These are phyloP conservation scores for Thelonectria discophora DNA, from an alignment of 2,329 filamentous ascomycete species.

Conservation along the genomic window DNA sequence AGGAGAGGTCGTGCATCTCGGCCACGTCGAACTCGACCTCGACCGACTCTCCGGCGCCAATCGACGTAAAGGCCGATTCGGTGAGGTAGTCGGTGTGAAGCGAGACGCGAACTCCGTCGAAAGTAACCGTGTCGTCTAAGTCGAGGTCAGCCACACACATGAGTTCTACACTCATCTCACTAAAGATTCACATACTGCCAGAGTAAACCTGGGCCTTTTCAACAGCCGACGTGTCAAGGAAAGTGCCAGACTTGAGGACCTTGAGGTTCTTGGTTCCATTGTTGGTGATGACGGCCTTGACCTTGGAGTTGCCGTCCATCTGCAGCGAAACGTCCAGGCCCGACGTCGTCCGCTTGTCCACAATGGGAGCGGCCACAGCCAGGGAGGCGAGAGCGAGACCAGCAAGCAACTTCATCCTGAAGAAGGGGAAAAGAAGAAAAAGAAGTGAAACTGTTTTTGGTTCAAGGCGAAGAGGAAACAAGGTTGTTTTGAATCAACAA, in stretches of 20 bases:
- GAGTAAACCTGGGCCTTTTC: conserved; percentile 63
- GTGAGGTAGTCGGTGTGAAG: conserved; percentile 55
- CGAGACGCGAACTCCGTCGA: conserved; percentile 63
- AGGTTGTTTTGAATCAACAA: not conserved
- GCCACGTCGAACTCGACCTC: conserved; percentile 64
- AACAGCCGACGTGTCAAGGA: conserved; percentile 61
- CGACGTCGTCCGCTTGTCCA: conserved; percentile 47
- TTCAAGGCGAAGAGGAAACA: conserved; percentile 1
- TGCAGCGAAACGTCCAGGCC: conserved; percentile 57
- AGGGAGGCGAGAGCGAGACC: conserved; percentile 40
- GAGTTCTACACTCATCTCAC: not conserved
- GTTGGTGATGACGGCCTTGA: conserved; percentile 64
- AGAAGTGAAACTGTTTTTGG: conserved; percentile 20
- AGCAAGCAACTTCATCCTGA: conserved; percentile 42
- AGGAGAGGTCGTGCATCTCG: conserved; percentile 61
- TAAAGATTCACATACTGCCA: conserved; percentile 45
- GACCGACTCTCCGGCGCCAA: conserved; percentile 59
- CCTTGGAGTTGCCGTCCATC: conserved; percentile 59
- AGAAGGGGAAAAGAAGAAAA: conserved; percentile 27
- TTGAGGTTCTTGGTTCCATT: conserved; percentile 59
- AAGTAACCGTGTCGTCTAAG: conserved; percentile 53
- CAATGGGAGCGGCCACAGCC: conserved; percentile 37
- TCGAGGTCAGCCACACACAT: not conserved
- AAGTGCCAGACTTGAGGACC: conserved; percentile 62
- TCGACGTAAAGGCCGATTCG: conserved; percentile 59